phyloP scores from a whole-genome alignment of 2,329 filamentous ascomycete species.

The Cadophora sp. region DNA sequence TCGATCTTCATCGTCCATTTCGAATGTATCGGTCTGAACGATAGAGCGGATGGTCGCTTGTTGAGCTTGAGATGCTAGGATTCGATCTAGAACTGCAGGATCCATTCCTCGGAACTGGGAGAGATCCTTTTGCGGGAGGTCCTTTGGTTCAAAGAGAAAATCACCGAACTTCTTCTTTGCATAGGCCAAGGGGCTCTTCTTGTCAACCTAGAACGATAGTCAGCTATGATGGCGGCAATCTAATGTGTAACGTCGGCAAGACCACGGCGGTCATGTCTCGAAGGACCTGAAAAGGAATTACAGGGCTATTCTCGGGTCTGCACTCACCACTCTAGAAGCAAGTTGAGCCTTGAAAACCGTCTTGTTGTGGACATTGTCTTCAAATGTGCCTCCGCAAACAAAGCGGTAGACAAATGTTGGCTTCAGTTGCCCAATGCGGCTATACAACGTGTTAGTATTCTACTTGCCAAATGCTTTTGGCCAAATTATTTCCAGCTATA shows the following conservation, averaged over 20 bases:
- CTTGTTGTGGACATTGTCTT: constrained; percentile 75
- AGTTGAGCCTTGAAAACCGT: constrained; percentile 85
- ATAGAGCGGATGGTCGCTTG: constrained; percentile 60
- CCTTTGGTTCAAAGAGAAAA: constrained; percentile 65
- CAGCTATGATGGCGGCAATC: neutral
- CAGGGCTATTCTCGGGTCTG: too few relatives aligned
- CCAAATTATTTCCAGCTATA: too few relatives aligned
- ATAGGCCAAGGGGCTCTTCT: constrained; percentile 75
- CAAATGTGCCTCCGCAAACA: constrained; percentile 78
- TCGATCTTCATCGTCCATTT: constrained; percentile 69
- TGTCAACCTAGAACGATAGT: constrained; percentile 60
- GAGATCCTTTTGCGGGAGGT: constrained; percentile 59
- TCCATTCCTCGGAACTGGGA: constrained; percentile 64
- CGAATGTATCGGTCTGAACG: constrained; percentile 74
- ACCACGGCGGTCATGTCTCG: neutral
- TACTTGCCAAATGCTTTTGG: neutral
- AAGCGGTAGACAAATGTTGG: constrained; percentile 86
- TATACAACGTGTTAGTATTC: neutral
- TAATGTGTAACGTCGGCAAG: neutral
- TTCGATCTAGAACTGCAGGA: constrained; percentile 62
- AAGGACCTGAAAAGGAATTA: neutral
- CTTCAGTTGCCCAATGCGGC: constrained; percentile 80
- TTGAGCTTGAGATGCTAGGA: constrained; percentile 59
- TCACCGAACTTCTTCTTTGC: constrained; percentile 60
- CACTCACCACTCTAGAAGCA: constrained; percentile 67